Evolutionary conservation across 305 asterid genomes (phyloP).

Genomic region (Ruellia speciosa): DNA sequence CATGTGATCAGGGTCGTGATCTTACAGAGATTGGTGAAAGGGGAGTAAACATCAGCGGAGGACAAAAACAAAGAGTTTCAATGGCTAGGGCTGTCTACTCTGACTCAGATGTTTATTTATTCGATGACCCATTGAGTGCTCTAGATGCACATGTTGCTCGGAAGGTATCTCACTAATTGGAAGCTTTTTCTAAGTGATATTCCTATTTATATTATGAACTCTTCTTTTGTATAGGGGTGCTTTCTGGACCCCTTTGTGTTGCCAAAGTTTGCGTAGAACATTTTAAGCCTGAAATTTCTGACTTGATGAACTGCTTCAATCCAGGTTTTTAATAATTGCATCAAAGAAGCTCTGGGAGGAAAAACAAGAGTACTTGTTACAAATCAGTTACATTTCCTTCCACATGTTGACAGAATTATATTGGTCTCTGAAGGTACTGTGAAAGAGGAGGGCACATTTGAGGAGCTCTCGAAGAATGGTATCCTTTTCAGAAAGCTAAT

Average conservation of each 20-base stretch:
- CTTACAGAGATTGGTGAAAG: slow-evolving; percentile 98
- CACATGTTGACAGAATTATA: slow-evolving; percentile 70
- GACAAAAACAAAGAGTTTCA: slow-evolving; percentile 97
- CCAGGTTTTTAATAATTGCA: slow-evolving; percentile 74
- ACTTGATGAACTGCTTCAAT: slow-evolving; percentile 21
- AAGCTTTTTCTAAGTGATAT: neutral
- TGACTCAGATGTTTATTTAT: slow-evolving; percentile 83
- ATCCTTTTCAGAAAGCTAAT: slow-evolving; percentile 67
- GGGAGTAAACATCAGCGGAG: slow-evolving; percentile 96
- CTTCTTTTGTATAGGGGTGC: neutral
- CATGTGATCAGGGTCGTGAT: slow-evolving; percentile 71
- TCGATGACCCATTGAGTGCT: slow-evolving; percentile 96
- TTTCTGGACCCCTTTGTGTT: slow-evolving; percentile 4
- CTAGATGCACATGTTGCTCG: slow-evolving; percentile 92
- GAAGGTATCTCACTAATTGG: slow-evolving; percentile 45
- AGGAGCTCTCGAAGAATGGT: slow-evolving; percentile 75
- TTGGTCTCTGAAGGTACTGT: slow-evolving; percentile 69
- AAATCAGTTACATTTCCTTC: slow-evolving; percentile 86
- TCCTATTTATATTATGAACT: neutral
- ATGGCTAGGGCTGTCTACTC: slow-evolving; percentile 98
- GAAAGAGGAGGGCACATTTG: slow-evolving; percentile 93
- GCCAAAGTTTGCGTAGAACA: slow-evolving; percentile 3
- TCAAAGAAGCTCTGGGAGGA: slow-evolving; percentile 66
- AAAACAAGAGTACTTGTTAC: slow-evolving; percentile 87
- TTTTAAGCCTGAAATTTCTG: slow-evolving; percentile 16